Base-by-base conservation (phyloP, 345 rosid species). In the Lepidium sativum region DNA sequence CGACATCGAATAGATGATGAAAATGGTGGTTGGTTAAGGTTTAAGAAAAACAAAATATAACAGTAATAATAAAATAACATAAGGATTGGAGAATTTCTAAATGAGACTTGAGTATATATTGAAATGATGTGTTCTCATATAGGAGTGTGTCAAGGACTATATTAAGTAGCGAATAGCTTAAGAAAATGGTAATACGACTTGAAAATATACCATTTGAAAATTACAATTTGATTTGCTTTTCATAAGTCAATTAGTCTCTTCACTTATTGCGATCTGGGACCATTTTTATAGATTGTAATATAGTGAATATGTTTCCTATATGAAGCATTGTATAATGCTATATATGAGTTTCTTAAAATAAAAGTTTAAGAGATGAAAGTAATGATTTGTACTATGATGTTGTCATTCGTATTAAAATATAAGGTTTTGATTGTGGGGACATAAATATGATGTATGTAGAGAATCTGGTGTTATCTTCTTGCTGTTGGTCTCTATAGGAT, bases 1-100 rank as follows among this genome's bases (percentile, higher is more conserved):
- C 31, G 80, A 76, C 98, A 87, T 89, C 63, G 56, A 56, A 37
- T 9, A 40, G 44, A 43, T 71, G 44, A 31, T 56, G 21, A 31
- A 56, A 54, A 48, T 37, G 11, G 33, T 23, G 58, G 23, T 58
- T 35, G 32, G 44, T 13, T 31, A 48, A 58, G 65, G 12, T n/a
- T n/a, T n/a, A n/a, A n/a, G n/a, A n/a, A n/a, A n/a, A n/a, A n/a
- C n/a, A n/a, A n/a, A n/a, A n/a, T n/a, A n/a, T n/a, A n/a, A n/a
- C n/a, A n/a, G n/a, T n/a, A n/a, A n/a, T 38, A 44, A 0, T 54
- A 32, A 0, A 12, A 41, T 27, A 51, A 39, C n/a, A 34, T 61
- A 52, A 11, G 47, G 31, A 16, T 6, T 25, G 34, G 55, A 54
- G 62, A 44, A 60, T 23, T 33, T 53, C 3, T 27, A 53, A 31